Base-by-base conservation (phyloP, 1,139 yeast species). In the Yamadazyma spencermartinsiae region DNA sequence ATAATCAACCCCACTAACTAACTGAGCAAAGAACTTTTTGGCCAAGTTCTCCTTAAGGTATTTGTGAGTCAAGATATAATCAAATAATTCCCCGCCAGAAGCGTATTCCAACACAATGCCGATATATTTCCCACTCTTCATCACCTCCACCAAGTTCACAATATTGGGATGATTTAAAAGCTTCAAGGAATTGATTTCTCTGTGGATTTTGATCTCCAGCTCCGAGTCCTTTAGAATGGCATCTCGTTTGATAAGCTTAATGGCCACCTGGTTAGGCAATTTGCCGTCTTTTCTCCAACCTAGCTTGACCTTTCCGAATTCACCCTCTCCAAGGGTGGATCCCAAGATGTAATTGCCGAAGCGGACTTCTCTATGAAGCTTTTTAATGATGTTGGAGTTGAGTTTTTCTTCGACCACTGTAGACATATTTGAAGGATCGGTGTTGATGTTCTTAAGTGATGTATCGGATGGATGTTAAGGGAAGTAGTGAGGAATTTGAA, bases 81-180 rank as follows among this genome's bases (percentile, higher is more conserved):
- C 96, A 56, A 92, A 92, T 46, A 94, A 76, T 62, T 92, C 99
- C 38, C 99, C 99, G 13, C 98, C 98, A 1, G 95, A 84, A 6
- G 98, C 98, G 62, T 90, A 92, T 57, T 92, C 98, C 43, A 92
- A 71, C 2, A 94, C 98, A 27, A 92, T 94, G 18, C 98, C 98
- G 46, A 92, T 90, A 60, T 92, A 90, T 58, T 88, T 86, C 41
- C 95, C 97, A 56, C 88, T 85, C 59, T 90, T 95, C 65, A 94
- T 75, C 24, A 92, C 98, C 57, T 90, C 97, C 43, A 89, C 96
- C 41, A 94, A 68, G 46, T 82, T 79, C 37, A 92, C 96, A 52
- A 92, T 89, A 61, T 94, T 92, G 19, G 98, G 52, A 63, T 92
- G 99, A 38, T 85, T 81, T 43, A 92, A 73, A 46, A 82, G 76